Percentiles rank a stretch among this genome's conserved stretches.
Conservation (phyloP, 2,329 filamentous ascomycete genomes). For the Aspergillus fijiensis region DNA sequence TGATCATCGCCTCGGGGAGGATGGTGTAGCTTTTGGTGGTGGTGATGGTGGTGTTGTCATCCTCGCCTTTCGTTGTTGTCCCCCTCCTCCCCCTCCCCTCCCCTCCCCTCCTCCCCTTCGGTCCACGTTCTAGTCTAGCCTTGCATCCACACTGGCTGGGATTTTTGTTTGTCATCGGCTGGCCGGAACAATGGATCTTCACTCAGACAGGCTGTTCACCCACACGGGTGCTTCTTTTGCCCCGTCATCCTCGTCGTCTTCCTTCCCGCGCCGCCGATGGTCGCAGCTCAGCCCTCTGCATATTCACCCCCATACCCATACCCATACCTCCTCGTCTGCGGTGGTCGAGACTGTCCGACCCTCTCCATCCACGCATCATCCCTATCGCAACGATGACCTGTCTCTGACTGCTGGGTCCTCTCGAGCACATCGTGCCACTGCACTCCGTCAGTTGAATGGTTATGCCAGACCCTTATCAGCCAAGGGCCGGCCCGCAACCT, state of each 20-base stretch:
- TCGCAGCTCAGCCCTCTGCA: slow-evolving; percentile 28
- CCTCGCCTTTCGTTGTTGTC: not conserved
- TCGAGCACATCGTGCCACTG: slow-evolving; percentile 31
- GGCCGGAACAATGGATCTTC: slow-evolving; percentile 33
- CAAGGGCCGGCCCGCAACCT: slow-evolving; percentile 15
- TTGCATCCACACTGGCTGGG: slow-evolving; percentile 9
- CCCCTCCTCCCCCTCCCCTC: not conserved
- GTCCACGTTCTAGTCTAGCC: not conserved
- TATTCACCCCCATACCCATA: not conserved
- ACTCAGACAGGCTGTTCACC: slow-evolving; percentile 29
- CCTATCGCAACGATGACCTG: slow-evolving; percentile 24
- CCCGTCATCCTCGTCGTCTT: slow-evolving; percentile 30
- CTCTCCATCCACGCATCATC: slow-evolving; percentile 23
- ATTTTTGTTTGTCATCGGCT: slow-evolving; percentile 5
- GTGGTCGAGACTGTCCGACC: slow-evolving; percentile 21
- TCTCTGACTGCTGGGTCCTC: slow-evolving; percentile 35
- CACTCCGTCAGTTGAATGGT: slow-evolving; percentile 36
- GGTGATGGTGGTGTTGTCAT: slow-evolving; percentile 5
- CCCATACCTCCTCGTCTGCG: slow-evolving; percentile 18
- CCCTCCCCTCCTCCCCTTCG: not conserved
- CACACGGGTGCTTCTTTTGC: slow-evolving; percentile 29
- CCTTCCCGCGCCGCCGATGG: slow-evolving; percentile 34
- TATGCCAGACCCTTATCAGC: slow-evolving; percentile 27
- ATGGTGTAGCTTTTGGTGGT: slow-evolving; percentile 1
- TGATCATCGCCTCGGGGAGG: not conserved